Conservation (phyloP, 2,329 filamentous ascomycete genomes). For the Phyllosticta citribraziliensis region DNA sequence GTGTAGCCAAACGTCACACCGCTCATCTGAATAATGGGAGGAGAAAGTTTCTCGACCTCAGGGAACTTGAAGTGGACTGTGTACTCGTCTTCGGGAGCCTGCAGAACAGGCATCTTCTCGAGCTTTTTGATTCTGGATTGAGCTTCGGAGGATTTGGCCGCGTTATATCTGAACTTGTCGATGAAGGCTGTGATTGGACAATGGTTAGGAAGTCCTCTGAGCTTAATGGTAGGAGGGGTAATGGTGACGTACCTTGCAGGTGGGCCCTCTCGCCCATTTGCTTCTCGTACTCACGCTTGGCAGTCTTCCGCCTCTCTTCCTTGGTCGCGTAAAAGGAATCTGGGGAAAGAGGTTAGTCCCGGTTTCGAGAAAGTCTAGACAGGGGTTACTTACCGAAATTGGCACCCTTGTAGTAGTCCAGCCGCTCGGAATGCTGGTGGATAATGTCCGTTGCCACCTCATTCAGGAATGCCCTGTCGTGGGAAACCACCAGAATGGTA, state of each 20-base stretch:
- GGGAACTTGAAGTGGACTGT: slow-evolving; percentile 95
- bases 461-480: slow-evolving; percentile 98
- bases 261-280: slow-evolving; percentile 92
- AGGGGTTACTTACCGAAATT: slow-evolving; percentile 56
- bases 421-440: slow-evolving; percentile 90
- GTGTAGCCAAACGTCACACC: slow-evolving; percentile 85
- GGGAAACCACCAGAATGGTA: slow-evolving; percentile 90
- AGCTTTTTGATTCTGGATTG: slow-evolving; percentile 99
- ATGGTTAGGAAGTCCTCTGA: neutral
- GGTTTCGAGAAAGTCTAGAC: neutral
- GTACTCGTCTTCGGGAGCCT: slow-evolving; percentile 87
- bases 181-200: slow-evolving; percentile 58
- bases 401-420: slow-evolving; percentile 97
- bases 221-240: neutral
- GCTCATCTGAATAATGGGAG: slow-evolving; percentile 96
- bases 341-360: slow-evolving; percentile 16
- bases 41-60: slow-evolving; percentile 93
- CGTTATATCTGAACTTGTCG: slow-evolving; percentile 99
- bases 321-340: slow-evolving; percentile 95
- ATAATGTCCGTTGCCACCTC: slow-evolving; percentile 99
- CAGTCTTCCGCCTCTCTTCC: slow-evolving; percentile 93
- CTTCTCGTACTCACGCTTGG: slow-evolving; percentile 95
- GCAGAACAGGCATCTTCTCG: slow-evolving; percentile 89
- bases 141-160: slow-evolving; percentile 94
- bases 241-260: slow-evolving; percentile 51